These are phyloP conservation scores for Russula earlei DNA, from an alignment of 768 basidiomycete species.

Conservation along the genomic window DNA sequence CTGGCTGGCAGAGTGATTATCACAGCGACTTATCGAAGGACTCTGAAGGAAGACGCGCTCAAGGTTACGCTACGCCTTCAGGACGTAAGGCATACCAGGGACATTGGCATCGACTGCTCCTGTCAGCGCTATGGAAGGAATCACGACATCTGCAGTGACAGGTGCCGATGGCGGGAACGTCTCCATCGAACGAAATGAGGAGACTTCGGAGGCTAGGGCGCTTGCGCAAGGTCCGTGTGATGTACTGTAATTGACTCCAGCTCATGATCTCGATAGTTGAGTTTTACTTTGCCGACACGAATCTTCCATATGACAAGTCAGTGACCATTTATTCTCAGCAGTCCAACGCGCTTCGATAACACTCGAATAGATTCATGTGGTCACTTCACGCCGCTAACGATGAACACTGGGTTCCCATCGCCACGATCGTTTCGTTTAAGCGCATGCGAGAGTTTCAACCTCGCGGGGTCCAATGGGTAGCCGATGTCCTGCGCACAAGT, in stretches of 20 bases:
- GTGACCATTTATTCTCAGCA: constrained; percentile 13
- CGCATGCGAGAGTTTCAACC: no score
- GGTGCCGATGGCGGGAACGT: neutral
- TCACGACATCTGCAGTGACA: neutral
- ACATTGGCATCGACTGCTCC: neutral
- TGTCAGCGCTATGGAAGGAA: neutral
- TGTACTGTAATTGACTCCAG: neutral
- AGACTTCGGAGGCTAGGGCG: constrained; percentile 39
- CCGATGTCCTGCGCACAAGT: no score
- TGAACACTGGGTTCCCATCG: no score
- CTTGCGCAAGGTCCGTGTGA: constrained; percentile 43
- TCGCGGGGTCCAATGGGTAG: no score
- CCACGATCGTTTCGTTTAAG: no score
- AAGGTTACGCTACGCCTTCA: no score
- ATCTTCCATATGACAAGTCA: constrained; percentile 84
- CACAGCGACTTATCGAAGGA: no score
- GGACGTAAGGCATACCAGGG: no score
- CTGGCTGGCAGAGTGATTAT: no score
- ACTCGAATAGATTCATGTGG: no score
- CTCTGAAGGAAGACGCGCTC: no score
- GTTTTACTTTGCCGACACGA: constrained; percentile 96
- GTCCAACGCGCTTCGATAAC: neutral
- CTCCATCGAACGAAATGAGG: constrained; percentile 8
- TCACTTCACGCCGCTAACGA: no score
- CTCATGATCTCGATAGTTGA: constrained; percentile 47